phyloP scores from a whole-genome alignment of 2,329 filamentous ascomycete genomes.

The Sclerotinia glacialis region DNA sequence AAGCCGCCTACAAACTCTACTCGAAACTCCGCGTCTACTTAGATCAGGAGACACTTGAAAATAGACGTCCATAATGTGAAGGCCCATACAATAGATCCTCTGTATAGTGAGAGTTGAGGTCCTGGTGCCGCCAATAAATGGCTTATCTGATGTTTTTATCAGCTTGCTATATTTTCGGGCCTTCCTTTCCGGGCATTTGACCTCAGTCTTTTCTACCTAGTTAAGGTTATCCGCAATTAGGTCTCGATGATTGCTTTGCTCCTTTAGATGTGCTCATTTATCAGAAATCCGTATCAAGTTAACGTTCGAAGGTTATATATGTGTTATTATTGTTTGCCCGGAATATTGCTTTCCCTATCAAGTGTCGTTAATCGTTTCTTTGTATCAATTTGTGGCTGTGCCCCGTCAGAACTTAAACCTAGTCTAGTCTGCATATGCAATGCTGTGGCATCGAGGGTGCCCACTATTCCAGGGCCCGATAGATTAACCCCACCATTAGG shows the following conservation, averaged over 20 bases:
- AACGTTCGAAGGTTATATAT: background rate
- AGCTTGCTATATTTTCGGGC: background rate
- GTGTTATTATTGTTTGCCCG: background rate
- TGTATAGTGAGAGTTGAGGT: background rate
- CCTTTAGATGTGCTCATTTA: background rate
- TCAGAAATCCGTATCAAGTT: background rate
- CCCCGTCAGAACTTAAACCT: background rate
- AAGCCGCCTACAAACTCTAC: background rate
- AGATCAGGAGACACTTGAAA: background rate
- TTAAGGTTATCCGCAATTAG: background rate
- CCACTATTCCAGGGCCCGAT: background rate
- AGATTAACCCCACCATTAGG: background rate
- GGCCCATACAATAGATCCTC: background rate
- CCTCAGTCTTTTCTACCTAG: background rate
- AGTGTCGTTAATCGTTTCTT: background rate
- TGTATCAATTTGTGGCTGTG: background rate
- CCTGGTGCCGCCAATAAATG: background rate
- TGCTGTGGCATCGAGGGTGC: background rate
- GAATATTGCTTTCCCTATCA: background rate
- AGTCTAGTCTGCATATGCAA: background rate
- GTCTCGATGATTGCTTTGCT: background rate
- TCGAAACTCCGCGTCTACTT: conserved; percentile 10
- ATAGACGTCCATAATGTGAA: background rate
- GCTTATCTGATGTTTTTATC: background rate
- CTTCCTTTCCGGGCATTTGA: background rate